Base-by-base conservation (phyloP, 768 basidiomycete species). In the Suillus hirtellus region DNA sequence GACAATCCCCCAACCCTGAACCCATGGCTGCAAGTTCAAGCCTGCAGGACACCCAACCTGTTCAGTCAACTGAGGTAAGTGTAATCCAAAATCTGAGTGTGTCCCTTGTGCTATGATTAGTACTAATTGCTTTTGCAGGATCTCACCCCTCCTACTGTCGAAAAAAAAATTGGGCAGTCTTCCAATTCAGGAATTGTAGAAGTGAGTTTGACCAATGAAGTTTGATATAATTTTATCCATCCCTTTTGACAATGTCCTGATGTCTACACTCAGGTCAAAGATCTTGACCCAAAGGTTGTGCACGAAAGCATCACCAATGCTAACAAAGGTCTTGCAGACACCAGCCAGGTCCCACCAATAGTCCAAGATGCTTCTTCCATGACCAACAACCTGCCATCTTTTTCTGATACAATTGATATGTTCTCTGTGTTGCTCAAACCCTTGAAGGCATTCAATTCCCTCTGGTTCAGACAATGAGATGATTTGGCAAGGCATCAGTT, bases 281-380 rank as follows among this genome's bases (percentile, higher is more conserved):
- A n/a, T 21, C n/a, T 11, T 3, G 54, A 37, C 12, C 54, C 35
- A 2, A 37, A 55, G 7, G 0, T 21, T 21, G 53, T 54, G 7
- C 15, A 11, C 4, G 52, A 46, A 6, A 46, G 10, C 1, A n/a
- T 54, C 2, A 11, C 10, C 7, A 5, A 35, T 15, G 54, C 54
- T 46, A 12, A n/a, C n/a, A 46, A 46, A 15, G 14, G 6, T 21
- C 10, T 37, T 3, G 19, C 4, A n/a, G n/a, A 3, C 35, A 21
- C 14, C 1, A 3, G n/a, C 4, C 19, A 37, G 2, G 35, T 21
- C 5, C 1, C 53, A 1, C 0, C 3, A 14, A 3, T 6, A 3
- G 1, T 35, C 10, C 9, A 19, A 19, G 10, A 34, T 19, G 7
- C 17, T 2, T 31, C 50, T 31, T 53, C 50, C 11, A 2, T 9